Percentiles rank a stretch among this genome's conserved stretches.
phyloP scores from a whole-genome alignment of 805 yeast genomes.

The Cyberlindnera galapagoensis region DNA sequence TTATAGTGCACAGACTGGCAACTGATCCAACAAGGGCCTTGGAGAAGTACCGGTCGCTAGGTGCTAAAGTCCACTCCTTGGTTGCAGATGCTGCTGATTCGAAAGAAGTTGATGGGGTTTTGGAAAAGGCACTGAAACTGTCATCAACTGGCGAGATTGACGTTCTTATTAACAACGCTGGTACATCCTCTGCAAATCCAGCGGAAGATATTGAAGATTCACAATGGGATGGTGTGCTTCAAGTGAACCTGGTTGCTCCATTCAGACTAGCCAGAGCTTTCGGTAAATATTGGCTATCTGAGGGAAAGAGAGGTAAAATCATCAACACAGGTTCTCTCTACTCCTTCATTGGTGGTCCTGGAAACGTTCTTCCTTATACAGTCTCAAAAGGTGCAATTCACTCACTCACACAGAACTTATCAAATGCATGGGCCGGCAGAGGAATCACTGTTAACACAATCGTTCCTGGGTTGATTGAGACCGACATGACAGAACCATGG shows the following conservation, averaged over 20 bases:
- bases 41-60: slow-evolving; percentile 36
- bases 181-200: slow-evolving; percentile 68
- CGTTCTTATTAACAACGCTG: slow-evolving; percentile 83
- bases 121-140: slow-evolving; percentile 41
- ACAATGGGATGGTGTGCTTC: slow-evolving; percentile 65
- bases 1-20: slow-evolving; percentile 25
- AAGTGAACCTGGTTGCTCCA: slow-evolving; percentile 70
- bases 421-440: slow-evolving; percentile 43
- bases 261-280: slow-evolving; percentile 70
- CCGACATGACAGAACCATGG: slow-evolving; percentile 35
- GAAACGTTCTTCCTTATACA: slow-evolving; percentile 57
- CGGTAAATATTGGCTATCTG: slow-evolving; percentile 57
- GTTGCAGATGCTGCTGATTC: slow-evolving; percentile 21
- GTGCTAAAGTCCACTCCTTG: slow-evolving; percentile 48
- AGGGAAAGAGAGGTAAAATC: slow-evolving; percentile 54
- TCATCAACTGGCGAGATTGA: slow-evolving; percentile 62
- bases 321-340: slow-evolving; percentile 78
- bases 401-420: slow-evolving; percentile 67
- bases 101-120: slow-evolving; percentile 17
- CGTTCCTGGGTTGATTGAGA: slow-evolving; percentile 44
- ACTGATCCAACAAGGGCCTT: slow-evolving; percentile 16
- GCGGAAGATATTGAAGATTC: slow-evolving; percentile 26
- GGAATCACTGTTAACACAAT: slow-evolving; percentile 43
- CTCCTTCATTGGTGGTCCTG: slow-evolving; percentile 20
- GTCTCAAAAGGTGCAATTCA: slow-evolving; percentile 79